Base-by-base conservation (phyloP, 352 stramenopile genomes). In the Peronospora belbahrii region DNA sequence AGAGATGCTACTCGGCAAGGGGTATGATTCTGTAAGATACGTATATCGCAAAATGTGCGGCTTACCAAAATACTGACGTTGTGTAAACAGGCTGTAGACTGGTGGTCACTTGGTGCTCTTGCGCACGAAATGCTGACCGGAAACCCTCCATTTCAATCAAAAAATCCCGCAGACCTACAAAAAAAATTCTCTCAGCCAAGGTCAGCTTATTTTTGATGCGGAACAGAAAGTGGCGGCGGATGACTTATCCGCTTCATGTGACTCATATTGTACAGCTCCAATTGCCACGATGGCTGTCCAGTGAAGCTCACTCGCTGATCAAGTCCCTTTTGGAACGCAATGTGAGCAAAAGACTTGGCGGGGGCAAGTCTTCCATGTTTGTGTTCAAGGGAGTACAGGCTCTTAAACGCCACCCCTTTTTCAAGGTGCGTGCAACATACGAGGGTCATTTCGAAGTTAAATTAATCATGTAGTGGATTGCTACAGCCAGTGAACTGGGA, bases 331-430 rank as follows among this genome's bases (percentile, higher is more conserved):
- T 99, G 13, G 95, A 99, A 67, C 84, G 95, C 30, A 97, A 98
- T 64, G 88, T 96, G 4, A 85, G 82, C 49, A 96, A 97, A 60
- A 70, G 96, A 24, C 74, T 99, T 23, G 96, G 95, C 23, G 78
- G 80, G 0, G 74, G 91, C 6, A 97, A 95, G 60, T 94, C 86
- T 13, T 98, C 90, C 11, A 98, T 99, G 93, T 99, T 99, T 60
- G 78, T 98, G 28, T 83, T 98, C 3, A 94, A 95, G 37, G 96
- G 96, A 22, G 88, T 98, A 4, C 80, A 95, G 19, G 94, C 83
- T 17, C 53, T 99, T 25, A 99, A 99, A 63, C 65, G 79, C 34
- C 85, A 97, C 24, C 54, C 85, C 0, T 98, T 98, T 63, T 98
- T 98, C 65, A 88, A 84, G 63, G 78, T 87, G 48, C 6, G 11